These are phyloP conservation scores for Suillus hirtellus DNA, from an alignment of 768 basidiomycete genomes.

Conservation along the genomic window DNA sequence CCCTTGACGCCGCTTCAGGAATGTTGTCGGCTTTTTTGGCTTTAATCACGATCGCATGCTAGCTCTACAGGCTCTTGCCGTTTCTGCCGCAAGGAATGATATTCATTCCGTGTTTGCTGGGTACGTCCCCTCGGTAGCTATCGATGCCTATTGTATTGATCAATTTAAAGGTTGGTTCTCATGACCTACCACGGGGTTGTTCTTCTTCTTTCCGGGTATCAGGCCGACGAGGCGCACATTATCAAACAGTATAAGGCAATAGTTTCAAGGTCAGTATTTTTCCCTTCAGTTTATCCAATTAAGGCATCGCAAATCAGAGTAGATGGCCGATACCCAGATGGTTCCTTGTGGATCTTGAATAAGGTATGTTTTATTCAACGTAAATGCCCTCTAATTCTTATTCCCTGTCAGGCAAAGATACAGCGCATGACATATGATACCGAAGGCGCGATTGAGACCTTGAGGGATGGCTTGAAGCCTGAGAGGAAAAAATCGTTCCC, in stretches of 20 bases:
- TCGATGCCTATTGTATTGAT: constrained; percentile 5
- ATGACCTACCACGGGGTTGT: constrained; percentile 82
- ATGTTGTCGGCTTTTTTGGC: constrained; percentile 73
- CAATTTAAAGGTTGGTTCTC: constrained; percentile 56
- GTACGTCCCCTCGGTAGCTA: constrained; percentile 37
- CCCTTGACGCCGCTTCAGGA: constrained; percentile 38
- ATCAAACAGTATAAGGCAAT: constrained; percentile 63
- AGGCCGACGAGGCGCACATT: constrained; percentile 68
- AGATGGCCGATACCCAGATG: constrained; percentile 58
- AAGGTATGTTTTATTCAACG: constrained; percentile 38
- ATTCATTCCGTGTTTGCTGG: constrained; percentile 79
- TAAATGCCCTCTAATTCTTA: neutral
- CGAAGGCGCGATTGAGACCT: constrained; percentile 61
- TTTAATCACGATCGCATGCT: constrained; percentile 71
- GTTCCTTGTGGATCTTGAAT: constrained; percentile 75
- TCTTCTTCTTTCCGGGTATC: constrained; percentile 70
- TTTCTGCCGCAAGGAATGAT: constrained; percentile 66
- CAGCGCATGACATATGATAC: constrained; percentile 69
- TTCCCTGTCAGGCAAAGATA: constrained; percentile 60
- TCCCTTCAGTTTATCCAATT: neutral
- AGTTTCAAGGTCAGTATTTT: constrained; percentile 55
- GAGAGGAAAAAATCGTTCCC: constrained; percentile 55
- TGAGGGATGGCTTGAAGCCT: constrained; percentile 57
- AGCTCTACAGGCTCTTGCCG: constrained; percentile 66
- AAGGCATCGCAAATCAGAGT: constrained; percentile 37